Evolutionary conservation across 1,139 yeast genomes (phyloP).

Genomic region (Taphrina wiesneri): DNA sequence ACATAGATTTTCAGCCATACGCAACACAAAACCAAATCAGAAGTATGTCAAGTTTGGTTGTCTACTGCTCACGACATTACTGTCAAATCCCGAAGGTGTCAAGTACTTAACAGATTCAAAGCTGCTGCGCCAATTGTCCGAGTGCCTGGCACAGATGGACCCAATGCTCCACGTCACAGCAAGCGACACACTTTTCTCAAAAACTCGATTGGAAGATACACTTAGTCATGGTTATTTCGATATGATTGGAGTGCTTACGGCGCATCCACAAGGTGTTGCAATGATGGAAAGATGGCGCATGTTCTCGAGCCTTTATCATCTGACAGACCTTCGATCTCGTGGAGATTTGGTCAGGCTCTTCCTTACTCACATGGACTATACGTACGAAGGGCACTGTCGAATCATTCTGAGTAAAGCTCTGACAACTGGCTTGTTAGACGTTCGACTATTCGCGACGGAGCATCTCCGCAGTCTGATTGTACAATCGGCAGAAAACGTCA

Average conservation of each 20-base stretch:
- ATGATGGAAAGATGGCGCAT: constrained; percentile 80
- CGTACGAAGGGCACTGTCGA: constrained; percentile 66
- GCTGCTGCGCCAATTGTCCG: constrained; percentile 80
- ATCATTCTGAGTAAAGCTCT: constrained; percentile 66
- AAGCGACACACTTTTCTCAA: constrained; percentile 70
- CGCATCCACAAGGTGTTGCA: constrained; percentile 60
- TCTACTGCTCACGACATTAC: constrained; percentile 65
- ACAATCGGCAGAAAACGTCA: constrained; percentile 5
- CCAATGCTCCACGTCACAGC: constrained; percentile 72
- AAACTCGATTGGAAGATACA: constrained; percentile 61
- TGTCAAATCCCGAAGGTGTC: constrained; percentile 65
- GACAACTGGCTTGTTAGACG: constrained; percentile 55
- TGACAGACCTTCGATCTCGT: constrained; percentile 58
- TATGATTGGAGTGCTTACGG: constrained; percentile 71
- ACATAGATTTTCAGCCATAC: constrained; percentile 70
- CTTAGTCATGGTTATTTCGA: constrained; percentile 74
- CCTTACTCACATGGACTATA: constrained; percentile 63
- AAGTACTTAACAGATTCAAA: constrained; percentile 70
- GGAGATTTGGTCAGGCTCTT: constrained; percentile 62
- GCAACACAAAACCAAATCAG: constrained; percentile 54
- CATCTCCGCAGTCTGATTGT: constrained; percentile 52
- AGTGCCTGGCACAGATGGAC: constrained; percentile 81
- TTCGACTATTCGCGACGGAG: constrained; percentile 61
- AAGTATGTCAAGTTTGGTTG: constrained; percentile 71
- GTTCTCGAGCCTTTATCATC: constrained; percentile 74